A percentile compares a stretch with the other conserved stretches of the same genome.
These are phyloP conservation scores for Cladorrhinum sp. DNA, from an alignment of 2,329 filamentous ascomycete genomes.

Conservation along the genomic window DNA sequence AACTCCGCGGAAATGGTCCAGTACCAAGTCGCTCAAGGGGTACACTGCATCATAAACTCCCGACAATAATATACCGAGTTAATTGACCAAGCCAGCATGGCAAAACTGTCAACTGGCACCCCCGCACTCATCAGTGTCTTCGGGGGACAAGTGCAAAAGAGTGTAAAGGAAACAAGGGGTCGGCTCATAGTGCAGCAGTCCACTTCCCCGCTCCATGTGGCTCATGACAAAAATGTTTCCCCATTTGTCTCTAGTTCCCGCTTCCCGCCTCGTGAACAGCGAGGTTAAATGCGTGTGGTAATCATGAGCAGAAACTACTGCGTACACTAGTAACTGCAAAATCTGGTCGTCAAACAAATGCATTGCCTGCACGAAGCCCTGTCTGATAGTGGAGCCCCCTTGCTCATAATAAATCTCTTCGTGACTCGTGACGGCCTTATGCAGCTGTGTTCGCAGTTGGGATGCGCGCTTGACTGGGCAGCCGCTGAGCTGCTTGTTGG, in stretches of 20 bases:
- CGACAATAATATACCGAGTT: background rate
- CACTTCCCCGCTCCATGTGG: conserved; percentile 12
- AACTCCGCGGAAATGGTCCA: conserved; percentile 5
- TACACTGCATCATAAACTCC: background rate
- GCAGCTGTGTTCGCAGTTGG: conserved; percentile 15
- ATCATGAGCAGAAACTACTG: conserved; percentile 1
- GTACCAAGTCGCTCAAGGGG: background rate
- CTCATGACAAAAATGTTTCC: conserved; percentile 20
- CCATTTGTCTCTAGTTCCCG: conserved; percentile 19
- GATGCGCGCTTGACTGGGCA: conserved; percentile 7
- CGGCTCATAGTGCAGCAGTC: background rate
- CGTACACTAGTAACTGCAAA: background rate
- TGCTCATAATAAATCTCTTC: conserved; percentile 8
- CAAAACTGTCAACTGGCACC: background rate
- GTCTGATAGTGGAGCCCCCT: conserved; percentile 11
- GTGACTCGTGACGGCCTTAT: conserved; percentile 18
- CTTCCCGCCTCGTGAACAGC: conserved; percentile 10
- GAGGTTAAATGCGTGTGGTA: conserved; percentile 2
- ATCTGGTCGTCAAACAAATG: background rate
- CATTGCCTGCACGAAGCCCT: conserved; percentile 5
- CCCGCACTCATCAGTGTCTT: background rate
- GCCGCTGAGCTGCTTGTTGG: background rate
- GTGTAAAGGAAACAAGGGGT: background rate
- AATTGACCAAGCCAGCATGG: background rate
- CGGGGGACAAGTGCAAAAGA: background rate